A percentile compares a stretch with the other conserved stretches of the same genome.
phyloP scores from a whole-genome alignment of 2,329 filamentous ascomycete species.

The Colletotrichum tofieldiae region DNA sequence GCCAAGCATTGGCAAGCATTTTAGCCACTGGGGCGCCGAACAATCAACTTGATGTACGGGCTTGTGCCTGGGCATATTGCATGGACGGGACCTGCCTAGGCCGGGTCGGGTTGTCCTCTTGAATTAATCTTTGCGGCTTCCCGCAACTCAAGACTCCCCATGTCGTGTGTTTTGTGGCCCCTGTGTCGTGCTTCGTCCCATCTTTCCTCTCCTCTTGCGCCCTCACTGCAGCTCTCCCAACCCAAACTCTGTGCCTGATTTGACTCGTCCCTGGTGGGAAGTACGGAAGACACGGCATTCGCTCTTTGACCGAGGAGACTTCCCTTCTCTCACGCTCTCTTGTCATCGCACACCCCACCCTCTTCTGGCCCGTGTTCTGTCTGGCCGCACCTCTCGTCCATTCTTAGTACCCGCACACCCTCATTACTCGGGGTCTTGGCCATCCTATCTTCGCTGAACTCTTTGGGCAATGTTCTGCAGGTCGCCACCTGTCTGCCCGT shows the following conservation, averaged over 20 bases:
- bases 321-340: constrained; percentile 20
- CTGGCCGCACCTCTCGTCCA: constrained; percentile 24
- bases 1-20: constrained; percentile 22
- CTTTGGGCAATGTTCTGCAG: constrained; percentile 29
- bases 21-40: constrained; percentile 15
- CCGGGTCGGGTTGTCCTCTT: constrained; percentile 16
- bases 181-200: constrained; percentile 20
- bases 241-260: constrained; percentile 18
- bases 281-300: constrained; percentile 32
- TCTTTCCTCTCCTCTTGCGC: constrained; percentile 29
- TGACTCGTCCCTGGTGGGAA: neutral
- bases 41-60: constrained; percentile 13
- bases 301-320: constrained; percentile 31
- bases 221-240: constrained; percentile 4
- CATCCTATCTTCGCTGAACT: constrained; percentile 39
- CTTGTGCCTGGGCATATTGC: constrained; percentile 19
- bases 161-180: constrained; percentile 10
- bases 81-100: neutral
- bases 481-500: constrained; percentile 29
- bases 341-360: constrained; percentile 14
- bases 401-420: constrained; percentile 37
- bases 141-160: constrained; percentile 9
- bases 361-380: constrained; percentile 11
- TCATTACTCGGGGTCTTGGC: constrained; percentile 40
- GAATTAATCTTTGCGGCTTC: constrained; percentile 14